These are phyloP conservation scores for Tylopilus balloui DNA, from an alignment of 768 basidiomycete species.

Conservation along the genomic window DNA sequence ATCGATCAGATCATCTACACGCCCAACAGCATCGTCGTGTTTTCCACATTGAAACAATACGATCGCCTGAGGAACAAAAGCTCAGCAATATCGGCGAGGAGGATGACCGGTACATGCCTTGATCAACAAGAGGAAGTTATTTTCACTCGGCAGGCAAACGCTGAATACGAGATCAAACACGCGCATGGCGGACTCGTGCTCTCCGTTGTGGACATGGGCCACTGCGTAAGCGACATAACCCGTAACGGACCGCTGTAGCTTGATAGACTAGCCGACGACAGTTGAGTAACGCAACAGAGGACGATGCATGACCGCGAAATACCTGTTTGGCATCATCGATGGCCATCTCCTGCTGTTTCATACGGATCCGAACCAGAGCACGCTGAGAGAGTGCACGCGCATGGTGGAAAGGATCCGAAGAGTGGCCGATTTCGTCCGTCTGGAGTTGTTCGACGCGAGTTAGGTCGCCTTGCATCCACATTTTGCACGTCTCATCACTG, in stretches of 20 bases:
- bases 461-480: not conserved
- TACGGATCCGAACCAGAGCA: not conserved
- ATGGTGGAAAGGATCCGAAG: not conserved
- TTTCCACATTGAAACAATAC: conserved; percentile 8
- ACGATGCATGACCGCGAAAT: too few relatives aligned
- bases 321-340: too few relatives aligned
- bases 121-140: conserved; percentile 4
- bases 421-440: not conserved
- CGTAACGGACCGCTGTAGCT: conserved; percentile 5
- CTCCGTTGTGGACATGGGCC: not conserved
- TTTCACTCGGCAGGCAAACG: not conserved
- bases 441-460: not conserved
- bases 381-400: conserved; percentile 2
- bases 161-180: conserved; percentile 7
- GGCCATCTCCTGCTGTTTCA: not conserved
- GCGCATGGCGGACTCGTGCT: not conserved
- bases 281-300: not conserved
- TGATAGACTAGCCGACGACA: not conserved
- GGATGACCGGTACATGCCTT: not conserved
- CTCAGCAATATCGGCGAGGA: not conserved
- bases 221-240: conserved; percentile 11
- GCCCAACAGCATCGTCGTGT: not conserved
- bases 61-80: not conserved
- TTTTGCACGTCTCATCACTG: not conserved
- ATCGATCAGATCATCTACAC: not conserved